phyloP scores from a whole-genome alignment of 257 asterid species.

The Solanum commersonii region DNA sequence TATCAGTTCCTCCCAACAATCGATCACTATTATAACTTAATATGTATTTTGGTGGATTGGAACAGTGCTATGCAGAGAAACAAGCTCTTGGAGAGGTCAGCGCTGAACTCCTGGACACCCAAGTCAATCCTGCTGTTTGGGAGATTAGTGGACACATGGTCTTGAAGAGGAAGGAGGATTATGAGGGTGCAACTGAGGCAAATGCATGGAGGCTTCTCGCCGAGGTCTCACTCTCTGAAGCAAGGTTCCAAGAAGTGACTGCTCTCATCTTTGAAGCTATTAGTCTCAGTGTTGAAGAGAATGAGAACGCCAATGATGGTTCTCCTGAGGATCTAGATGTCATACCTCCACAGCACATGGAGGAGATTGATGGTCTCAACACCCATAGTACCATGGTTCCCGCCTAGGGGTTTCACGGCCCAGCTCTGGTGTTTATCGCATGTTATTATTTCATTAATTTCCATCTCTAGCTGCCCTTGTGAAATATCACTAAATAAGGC shows the following conservation, averaged over 20 bases:
- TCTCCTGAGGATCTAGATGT: conserved; percentile 22
- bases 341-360: conserved; percentile 33
- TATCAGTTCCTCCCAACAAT: neutral
- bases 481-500: conserved; percentile 19
- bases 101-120: conserved; percentile 85
- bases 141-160: conserved; percentile 99
- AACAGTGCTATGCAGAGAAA: conserved; percentile 96
- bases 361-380: conserved; percentile 48
- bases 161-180: conserved; percentile 80
- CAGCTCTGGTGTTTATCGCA: neutral
- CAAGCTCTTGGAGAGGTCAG: conserved; percentile 96
- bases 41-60: neutral
- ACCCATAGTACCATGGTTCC: conserved; percentile 52
- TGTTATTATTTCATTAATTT: neutral
- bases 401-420: conserved; percentile 17
- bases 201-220: conserved; percentile 93
- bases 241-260: conserved; percentile 82
- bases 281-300: conserved; percentile 21
- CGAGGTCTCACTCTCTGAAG: conserved; percentile 87
- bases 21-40: neutral
- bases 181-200: conserved; percentile 71
- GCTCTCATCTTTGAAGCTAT: conserved; percentile 76
- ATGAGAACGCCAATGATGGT: neutral
- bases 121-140: conserved; percentile 98
- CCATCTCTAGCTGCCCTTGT: neutral